phyloP scores from a whole-genome alignment of 768 basidiomycete species.

The Boletus sp. region DNA sequence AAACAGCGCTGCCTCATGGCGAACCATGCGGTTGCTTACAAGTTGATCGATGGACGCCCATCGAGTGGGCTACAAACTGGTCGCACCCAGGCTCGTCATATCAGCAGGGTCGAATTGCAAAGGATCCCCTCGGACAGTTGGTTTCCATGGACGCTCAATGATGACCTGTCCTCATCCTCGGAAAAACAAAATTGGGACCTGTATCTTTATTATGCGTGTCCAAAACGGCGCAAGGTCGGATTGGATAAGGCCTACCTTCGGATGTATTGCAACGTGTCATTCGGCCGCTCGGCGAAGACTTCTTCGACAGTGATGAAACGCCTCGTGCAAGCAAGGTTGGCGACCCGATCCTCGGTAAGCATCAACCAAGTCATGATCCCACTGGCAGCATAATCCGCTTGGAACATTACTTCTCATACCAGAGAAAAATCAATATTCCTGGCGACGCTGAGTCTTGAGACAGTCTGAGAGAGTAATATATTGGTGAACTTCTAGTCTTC shows the following conservation, averaged over 20 bases:
- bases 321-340: constrained; percentile 24
- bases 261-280: constrained; percentile 15
- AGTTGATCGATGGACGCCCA: constrained; percentile 10
- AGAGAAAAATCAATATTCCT: background rate
- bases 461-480: no score
- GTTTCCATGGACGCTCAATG: constrained; percentile 2
- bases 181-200: background rate
- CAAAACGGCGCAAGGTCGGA: background rate
- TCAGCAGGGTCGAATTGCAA: constrained; percentile 7
- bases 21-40: constrained; percentile 15
- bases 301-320: background rate
- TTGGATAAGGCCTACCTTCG: constrained; percentile 6
- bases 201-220: constrained; percentile 4
- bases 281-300: constrained; percentile 1
- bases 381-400: background rate
- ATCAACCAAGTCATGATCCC: background rate
- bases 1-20: constrained; percentile 24
- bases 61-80: background rate
- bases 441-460: background rate
- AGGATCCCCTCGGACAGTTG: constrained; percentile 2
- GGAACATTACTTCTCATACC: background rate
- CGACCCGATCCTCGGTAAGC: background rate
- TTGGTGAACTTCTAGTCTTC: background rate
- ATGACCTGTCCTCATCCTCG: background rate
- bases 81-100: background rate